Evolutionary conservation across 768 basidiomycete species (phyloP).

Genomic region (Termitomyces sp.): DNA sequence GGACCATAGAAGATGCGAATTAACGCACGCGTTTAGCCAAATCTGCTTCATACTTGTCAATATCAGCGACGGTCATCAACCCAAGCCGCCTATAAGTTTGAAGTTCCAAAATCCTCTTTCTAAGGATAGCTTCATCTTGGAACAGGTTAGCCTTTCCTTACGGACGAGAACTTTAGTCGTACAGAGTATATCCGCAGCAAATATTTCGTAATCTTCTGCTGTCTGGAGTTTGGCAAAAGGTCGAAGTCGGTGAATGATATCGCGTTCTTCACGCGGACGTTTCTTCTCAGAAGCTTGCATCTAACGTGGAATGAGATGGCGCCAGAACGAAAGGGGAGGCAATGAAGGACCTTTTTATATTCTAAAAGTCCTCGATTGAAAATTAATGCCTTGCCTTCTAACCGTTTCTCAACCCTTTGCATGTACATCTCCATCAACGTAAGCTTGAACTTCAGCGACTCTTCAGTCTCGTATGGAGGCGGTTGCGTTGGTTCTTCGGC

Average conservation of each 20-base stretch:
- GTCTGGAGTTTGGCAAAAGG: conserved; percentile 91
- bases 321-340: not conserved
- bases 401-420: conserved; percentile 80
- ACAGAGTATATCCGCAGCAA: conserved; percentile 90
- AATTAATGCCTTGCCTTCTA: conserved; percentile 83
- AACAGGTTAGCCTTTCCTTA: not conserved
- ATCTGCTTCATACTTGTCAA: conserved; percentile 84
- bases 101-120: conserved; percentile 86
- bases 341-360: conserved; percentile 80
- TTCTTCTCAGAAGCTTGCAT: conserved; percentile 92
- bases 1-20: not conserved
- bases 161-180: conserved; percentile 22
- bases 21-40: conserved; percentile 57
- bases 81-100: conserved; percentile 89
- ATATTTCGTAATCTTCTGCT: conserved; percentile 84
- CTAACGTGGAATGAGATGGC: conserved; percentile 32
- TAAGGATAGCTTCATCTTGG: conserved; percentile 80
- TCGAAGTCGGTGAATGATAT: conserved; percentile 82
- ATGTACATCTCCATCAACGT: conserved; percentile 87
- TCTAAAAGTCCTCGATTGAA: conserved; percentile 89
- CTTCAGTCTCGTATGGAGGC: conserved; percentile 76
- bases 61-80: conserved; percentile 77
- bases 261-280: conserved; percentile 84
- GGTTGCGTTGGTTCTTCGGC: conserved; percentile 65
- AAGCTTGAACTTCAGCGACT: conserved; percentile 85